Conservation (phyloP, 139 green algal genomes). For the Edaphochlamys debaryana region DNA sequence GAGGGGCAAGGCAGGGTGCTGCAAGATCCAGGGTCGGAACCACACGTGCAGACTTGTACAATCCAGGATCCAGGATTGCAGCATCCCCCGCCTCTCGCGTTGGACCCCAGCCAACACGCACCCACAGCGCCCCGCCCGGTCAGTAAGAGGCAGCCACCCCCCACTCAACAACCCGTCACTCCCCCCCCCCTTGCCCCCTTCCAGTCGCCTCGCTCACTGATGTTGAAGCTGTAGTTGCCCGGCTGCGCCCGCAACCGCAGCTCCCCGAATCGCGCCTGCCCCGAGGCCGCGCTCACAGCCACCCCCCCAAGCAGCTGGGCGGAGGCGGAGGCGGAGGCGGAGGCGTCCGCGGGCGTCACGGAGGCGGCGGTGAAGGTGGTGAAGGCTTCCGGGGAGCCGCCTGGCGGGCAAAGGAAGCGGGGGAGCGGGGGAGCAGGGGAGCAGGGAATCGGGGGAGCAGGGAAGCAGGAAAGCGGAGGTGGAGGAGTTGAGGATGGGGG, state of each 20-base stretch:
- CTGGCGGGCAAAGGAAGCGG: neutral
- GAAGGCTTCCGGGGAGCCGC: neutral
- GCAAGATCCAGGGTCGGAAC: neutral
- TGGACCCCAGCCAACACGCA: no score
- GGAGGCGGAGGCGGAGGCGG: constrained; percentile 4
- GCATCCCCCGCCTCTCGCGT: no score
- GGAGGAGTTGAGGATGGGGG: neutral
- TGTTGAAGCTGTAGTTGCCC: constrained; percentile 26
- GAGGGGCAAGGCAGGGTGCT: neutral
- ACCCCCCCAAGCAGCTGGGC: constrained; percentile 4
- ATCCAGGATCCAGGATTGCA: no score
- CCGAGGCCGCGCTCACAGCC: neutral
- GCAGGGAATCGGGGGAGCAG: neutral
- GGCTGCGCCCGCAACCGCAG: constrained; percentile 6
- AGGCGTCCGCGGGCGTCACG: neutral
- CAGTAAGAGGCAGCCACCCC: neutral
- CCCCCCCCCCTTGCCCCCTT: neutral
- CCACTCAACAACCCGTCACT: no score
- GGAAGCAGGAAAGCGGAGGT: neutral
- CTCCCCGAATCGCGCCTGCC: constrained; percentile 5
- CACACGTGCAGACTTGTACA: neutral
- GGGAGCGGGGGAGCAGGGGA: neutral
- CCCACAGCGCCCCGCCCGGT: no score
- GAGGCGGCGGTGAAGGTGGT: neutral
- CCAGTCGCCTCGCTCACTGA: neutral